A percentile compares a stretch with the other conserved stretches of the same genome.
phyloP scores from a whole-genome alignment of 2,329 filamentous ascomycete genomes.

The Botryotinia convoluta region DNA sequence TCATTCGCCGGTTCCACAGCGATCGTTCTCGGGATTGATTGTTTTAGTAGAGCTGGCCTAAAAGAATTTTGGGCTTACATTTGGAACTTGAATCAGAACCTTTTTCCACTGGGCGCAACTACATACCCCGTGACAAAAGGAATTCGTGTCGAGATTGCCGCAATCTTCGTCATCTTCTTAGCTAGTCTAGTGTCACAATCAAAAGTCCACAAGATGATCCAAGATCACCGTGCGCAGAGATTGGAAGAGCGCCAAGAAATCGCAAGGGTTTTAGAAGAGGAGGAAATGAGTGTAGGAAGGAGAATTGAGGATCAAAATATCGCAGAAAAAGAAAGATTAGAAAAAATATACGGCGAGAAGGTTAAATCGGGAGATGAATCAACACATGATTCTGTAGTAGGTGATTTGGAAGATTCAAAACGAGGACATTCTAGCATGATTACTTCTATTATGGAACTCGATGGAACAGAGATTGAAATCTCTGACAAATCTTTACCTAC shows the following conservation, averaged over 20 bases:
- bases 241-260: slow-evolving; percentile 50
- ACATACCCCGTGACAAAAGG: slow-evolving; percentile 85
- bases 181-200: slow-evolving; percentile 81
- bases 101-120: slow-evolving; percentile 73
- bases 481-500: slow-evolving; percentile 39
- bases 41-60: slow-evolving; percentile 81
- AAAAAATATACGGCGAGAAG: slow-evolving; percentile 69
- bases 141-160: slow-evolving; percentile 80
- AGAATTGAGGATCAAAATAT: slow-evolving; percentile 61
- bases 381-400: slow-evolving; percentile 36
- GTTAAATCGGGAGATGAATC: slow-evolving; percentile 35
- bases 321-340: slow-evolving; percentile 68
- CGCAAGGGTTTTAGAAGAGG: slow-evolving; percentile 54
- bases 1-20: slow-evolving; percentile 80
- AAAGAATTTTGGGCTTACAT: slow-evolving; percentile 97
- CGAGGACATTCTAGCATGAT: slow-evolving; percentile 32
- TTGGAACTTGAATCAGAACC: slow-evolving; percentile 75
- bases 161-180: slow-evolving; percentile 70
- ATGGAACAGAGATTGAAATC: slow-evolving; percentile 54
- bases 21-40: slow-evolving; percentile 81
- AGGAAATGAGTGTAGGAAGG: slow-evolving; percentile 69
- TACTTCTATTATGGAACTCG: slow-evolving; percentile 39
- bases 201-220: slow-evolving; percentile 79
- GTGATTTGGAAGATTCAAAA: slow-evolving; percentile 49
- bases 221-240: slow-evolving; percentile 56